A percentile compares a stretch with the other conserved stretches of the same genome.
These are phyloP conservation scores for Diphasiastrum complanatum DNA, from an alignment of 83 land plant genomes.

Conservation along the genomic window DNA sequence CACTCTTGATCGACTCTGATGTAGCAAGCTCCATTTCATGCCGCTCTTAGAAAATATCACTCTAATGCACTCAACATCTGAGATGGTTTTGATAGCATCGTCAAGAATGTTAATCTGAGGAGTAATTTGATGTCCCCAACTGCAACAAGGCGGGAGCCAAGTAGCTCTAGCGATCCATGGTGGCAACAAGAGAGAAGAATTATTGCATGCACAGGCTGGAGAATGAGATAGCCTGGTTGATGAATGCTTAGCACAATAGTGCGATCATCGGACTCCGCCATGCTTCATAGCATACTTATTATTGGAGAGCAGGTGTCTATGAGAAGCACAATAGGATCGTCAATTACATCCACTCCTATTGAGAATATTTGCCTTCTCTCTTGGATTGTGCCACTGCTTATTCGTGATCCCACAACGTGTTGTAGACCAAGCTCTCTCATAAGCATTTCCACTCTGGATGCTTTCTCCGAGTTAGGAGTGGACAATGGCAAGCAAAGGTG, in stretches of 20 bases:
- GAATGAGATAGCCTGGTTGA: slow-evolving; percentile 73
- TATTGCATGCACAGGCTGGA: slow-evolving; percentile 58
- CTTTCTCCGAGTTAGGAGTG: slow-evolving; percentile 24
- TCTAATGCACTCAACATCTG: no score
- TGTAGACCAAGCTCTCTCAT: slow-evolving; percentile 60
- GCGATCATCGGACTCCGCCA: slow-evolving; percentile 61
- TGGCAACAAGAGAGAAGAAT: slow-evolving; percentile 73
- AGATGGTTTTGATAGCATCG: slow-evolving; percentile 71
- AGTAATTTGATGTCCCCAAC: slow-evolving; percentile 53
- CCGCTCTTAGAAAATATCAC: no score
- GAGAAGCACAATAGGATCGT: slow-evolving; percentile 61
- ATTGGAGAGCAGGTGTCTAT: slow-evolving; percentile 76
- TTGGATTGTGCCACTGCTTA: slow-evolving; percentile 54
- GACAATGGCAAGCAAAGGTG: slow-evolving; percentile 12
- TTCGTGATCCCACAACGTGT: slow-evolving; percentile 42
- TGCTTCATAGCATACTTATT: slow-evolving; percentile 53
- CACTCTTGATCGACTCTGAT: background rate
- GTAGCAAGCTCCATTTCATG: no score
- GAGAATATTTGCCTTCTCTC: slow-evolving; percentile 83
- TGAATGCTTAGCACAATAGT: slow-evolving; percentile 79
- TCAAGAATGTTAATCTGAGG: slow-evolving; percentile 66
- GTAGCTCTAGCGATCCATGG: slow-evolving; percentile 56
- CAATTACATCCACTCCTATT: slow-evolving; percentile 78
- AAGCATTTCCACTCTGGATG: slow-evolving; percentile 36
- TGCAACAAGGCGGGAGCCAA: slow-evolving; percentile 28